Evolutionary conservation across 768 basidiomycete species (phyloP).

Genomic region (Pseudohyphozyma bogoriensis): DNA sequence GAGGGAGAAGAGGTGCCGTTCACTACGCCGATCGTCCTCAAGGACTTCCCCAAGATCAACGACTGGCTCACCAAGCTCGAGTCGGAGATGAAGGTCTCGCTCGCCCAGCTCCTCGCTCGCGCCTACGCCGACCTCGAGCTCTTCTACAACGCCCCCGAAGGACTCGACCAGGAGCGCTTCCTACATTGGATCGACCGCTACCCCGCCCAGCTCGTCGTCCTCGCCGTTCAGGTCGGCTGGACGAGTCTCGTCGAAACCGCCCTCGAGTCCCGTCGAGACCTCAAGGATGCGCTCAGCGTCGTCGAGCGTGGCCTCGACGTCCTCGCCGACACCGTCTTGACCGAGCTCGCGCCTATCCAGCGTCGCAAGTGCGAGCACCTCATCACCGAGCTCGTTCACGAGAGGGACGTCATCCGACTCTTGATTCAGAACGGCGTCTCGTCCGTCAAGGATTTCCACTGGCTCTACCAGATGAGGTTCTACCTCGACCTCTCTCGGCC

Average conservation of each 20-base stretch:
- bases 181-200: conserved; percentile 87
- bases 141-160: conserved; percentile 61
- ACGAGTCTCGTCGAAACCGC: conserved; percentile 68
- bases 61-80: conserved; percentile 94
- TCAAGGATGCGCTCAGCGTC: conserved; percentile 60
- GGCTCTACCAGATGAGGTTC: conserved; percentile 98
- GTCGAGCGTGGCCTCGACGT: conserved; percentile 77
- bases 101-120: conserved; percentile 69
- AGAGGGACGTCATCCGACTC: conserved; percentile 81
- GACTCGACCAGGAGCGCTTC: conserved; percentile 56
- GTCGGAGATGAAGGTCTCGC: conserved; percentile 79
- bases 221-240: conserved; percentile 94
- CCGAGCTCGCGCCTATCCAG: conserved; percentile 78
- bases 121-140: conserved; percentile 67
- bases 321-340: conserved; percentile 91
- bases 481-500: conserved; percentile 66
- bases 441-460: conserved; percentile 67
- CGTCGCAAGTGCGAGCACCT: conserved; percentile 97
- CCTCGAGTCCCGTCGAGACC: conserved; percentile 49
- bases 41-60: conserved; percentile 94
- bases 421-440: conserved; percentile 57
- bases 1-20: conserved; percentile 92
- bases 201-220: conserved; percentile 88
- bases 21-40: conserved; percentile 67
- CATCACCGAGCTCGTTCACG: conserved; percentile 96